A percentile compares a stretch with the other conserved stretches of the same genome.
Conservation (phyloP, 768 basidiomycete genomes). For the Obba rivulosa region DNA sequence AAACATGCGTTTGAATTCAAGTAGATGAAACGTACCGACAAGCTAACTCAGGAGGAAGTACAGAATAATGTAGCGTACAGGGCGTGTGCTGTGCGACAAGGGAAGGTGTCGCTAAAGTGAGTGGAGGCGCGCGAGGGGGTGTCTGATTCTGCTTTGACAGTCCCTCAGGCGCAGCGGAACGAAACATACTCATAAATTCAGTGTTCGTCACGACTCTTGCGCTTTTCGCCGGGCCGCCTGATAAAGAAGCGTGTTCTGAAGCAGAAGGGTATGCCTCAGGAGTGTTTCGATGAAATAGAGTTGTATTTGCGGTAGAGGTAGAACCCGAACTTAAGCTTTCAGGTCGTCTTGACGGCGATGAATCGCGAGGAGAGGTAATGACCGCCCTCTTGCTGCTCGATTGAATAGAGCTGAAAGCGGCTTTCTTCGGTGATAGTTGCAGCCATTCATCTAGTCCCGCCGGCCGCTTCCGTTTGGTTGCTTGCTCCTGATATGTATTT, state of each 20-base stretch:
- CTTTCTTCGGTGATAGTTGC: slow-evolving; percentile 12
- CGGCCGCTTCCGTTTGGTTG: slow-evolving; percentile 47
- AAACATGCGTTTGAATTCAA: not conserved
- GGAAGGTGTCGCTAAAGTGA: slow-evolving; percentile 55
- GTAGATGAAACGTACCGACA: slow-evolving; percentile 30
- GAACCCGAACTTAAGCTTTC: no score
- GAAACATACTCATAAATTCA: slow-evolving; percentile 54
- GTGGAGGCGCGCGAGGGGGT: slow-evolving; percentile 38
- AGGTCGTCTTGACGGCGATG: no score
- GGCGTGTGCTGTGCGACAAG: slow-evolving; percentile 68
- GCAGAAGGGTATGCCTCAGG: no score
- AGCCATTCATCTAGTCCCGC: slow-evolving; percentile 53
- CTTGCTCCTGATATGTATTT: not conserved
- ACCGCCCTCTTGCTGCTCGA: not conserved
- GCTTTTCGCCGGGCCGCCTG: no score
- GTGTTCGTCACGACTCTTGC: slow-evolving; percentile 14
- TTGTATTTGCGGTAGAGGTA: no score
- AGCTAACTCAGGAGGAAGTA: slow-evolving; percentile 72
- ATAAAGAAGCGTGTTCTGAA: no score
- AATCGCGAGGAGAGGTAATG: no score
- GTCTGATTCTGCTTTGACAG: slow-evolving; percentile 27
- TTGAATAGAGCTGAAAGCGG: no score
- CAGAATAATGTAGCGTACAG: slow-evolving; percentile 64
- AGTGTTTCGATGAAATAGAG: no score
- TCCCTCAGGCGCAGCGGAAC: slow-evolving; percentile 26